phyloP scores from a whole-genome alignment of 2,329 filamentous ascomycete species.

The Exophiala phaeomuriformis region DNA sequence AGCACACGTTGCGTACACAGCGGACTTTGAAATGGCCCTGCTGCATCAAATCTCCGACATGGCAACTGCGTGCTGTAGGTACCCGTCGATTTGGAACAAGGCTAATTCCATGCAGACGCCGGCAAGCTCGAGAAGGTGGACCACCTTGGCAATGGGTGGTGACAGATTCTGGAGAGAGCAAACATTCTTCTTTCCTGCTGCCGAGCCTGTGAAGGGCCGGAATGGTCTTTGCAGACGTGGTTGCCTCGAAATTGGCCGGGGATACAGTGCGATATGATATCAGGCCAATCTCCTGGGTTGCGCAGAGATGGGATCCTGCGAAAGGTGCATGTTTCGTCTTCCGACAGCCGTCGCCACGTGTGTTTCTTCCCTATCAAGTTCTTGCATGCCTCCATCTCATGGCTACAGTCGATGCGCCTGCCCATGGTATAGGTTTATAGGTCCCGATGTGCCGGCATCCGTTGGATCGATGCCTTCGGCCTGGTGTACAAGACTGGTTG shows the following conservation, averaged over 20 bases:
- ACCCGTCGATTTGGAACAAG: constrained; percentile 20
- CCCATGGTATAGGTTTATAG: background rate
- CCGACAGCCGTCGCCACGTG: constrained; percentile 10
- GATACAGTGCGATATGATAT: background rate
- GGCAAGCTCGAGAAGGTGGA: background rate
- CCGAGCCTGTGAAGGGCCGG: background rate
- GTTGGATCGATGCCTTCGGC: background rate
- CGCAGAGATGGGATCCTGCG: constrained; percentile 4
- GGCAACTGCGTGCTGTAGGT: constrained; percentile 10
- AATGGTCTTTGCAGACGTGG: background rate
- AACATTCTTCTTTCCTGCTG: background rate
- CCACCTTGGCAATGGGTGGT: background rate
- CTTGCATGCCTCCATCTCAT: background rate
- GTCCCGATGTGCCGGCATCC: background rate
- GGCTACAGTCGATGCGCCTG: background rate
- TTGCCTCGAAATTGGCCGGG: background rate
- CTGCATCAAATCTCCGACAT: constrained; percentile 15
- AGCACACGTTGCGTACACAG: background rate
- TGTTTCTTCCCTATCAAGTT: background rate
- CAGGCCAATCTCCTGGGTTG: background rate
- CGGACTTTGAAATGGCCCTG: background rate
- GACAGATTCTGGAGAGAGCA: constrained; percentile 1
- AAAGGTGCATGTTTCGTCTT: constrained; percentile 10
- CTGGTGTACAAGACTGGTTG: background rate
- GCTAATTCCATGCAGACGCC: background rate